Evolutionary conservation across 257 asterid species (phyloP), one percentile per base, ranked within the genome.

Genomic region (Ajuga chamaepitys): DNA sequence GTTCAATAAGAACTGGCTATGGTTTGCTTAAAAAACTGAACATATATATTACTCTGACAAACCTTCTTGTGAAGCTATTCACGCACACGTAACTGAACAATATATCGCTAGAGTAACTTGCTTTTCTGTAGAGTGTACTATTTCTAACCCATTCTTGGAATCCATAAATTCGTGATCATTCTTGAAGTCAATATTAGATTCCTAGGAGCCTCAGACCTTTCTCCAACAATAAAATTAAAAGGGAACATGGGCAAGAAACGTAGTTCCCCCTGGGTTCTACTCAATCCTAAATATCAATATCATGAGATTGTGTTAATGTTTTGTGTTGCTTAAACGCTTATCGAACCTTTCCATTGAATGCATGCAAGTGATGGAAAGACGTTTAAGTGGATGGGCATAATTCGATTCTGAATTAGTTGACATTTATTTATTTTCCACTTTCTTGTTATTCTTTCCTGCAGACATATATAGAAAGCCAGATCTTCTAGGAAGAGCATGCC

Each of bases 201-300:
- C 9, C 48, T 9, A 38, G 61, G 62, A 62, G 74, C 50, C 53
- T 64, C 50, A 8, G 62, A 26, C 21, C 5, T 25, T 68, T 62
- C 48, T 25, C 61, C 37, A 7, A 58, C 35, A 64, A 55, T 64
- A 18, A 56, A 67, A 61, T 8, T 26, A 9, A 65, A 37, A 12
- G 17, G 12, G 53, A 26, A 52, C 26, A 64, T 21, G 10, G 30
- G 26, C 37, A 35, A 9, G 34, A 14, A 37, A 35, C 7, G 7
- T 32, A 34, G 59, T 18, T 6, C 37, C 12, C 14, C 5, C 20
- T 35, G 42, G 69, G 7, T 51, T 56, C 38, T 64, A 16, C n/a
- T 63, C 45, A 28, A 16, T 22, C 2, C 20, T 18, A 13, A 32
- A 40, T 20, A 57, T 35, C 25, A 54, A 34, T 57, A 14, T 37